Conservation (phyloP, 2,329 filamentous ascomycete genomes). For the Thielaviopsis punctulata region DNA sequence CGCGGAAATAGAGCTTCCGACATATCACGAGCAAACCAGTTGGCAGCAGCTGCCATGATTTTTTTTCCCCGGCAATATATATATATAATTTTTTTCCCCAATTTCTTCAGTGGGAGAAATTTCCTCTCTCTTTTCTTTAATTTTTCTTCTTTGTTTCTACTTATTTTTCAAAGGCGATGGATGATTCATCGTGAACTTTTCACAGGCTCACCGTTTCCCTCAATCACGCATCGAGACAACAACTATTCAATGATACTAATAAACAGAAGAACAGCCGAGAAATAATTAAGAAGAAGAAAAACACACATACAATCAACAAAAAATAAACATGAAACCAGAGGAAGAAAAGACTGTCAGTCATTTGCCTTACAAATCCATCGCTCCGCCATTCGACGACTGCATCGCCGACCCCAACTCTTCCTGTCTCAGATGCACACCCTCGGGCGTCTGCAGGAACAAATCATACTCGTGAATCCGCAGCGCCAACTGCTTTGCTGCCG, state of each 20-base stretch:
- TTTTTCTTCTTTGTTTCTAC: conserved; percentile 2
- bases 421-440: conserved; percentile 1
- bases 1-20: no score
- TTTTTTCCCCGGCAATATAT: no score
- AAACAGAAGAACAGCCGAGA: no score
- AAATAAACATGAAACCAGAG: conserved; percentile 2
- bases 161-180: no score
- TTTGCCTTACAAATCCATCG: conserved; percentile 1
- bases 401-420: conserved; percentile 1
- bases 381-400: background rate
- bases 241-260: no score
- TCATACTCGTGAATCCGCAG: conserved; percentile 35
- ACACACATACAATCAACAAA: no score
- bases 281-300: no score
- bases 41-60: background rate
- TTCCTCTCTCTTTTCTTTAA: conserved; percentile 3
- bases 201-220: background rate
- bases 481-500: conserved; percentile 36
- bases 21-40: background rate
- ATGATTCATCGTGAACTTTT: no score
- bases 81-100: background rate
- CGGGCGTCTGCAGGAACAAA: conserved; percentile 21
- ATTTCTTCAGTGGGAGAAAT: background rate
- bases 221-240: no score
- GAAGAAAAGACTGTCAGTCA: background rate